Evolutionary conservation across 1,284 basidiomycete genomes (phyloP).

Genomic region (Irpex lacteus): DNA sequence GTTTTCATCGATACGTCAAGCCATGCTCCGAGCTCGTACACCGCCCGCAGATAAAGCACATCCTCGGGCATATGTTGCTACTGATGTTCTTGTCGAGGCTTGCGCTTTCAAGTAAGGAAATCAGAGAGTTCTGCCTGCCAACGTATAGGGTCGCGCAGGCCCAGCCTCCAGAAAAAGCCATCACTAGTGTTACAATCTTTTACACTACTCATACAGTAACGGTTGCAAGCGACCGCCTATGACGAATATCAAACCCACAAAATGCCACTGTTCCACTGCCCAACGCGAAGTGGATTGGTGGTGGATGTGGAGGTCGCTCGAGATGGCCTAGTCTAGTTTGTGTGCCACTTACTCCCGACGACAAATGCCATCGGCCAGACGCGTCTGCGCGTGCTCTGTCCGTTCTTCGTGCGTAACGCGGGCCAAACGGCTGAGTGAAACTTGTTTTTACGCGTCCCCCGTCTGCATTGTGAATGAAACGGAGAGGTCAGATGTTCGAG

Average conservation of each 20-base stretch:
- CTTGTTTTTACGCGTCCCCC: background rate
- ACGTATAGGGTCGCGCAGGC: no score
- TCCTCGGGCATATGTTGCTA: background rate
- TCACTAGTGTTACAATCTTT: no score
- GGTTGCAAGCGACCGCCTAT: no score
- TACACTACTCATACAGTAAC: no score
- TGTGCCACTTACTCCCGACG: background rate
- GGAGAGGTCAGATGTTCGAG: background rate
- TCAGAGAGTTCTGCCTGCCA: no score
- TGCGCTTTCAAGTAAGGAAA: no score
- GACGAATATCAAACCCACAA: no score
- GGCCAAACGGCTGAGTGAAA: background rate
- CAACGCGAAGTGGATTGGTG: no score
- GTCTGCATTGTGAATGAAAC: background rate
- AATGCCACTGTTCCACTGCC: no score
- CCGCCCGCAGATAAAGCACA: background rate
- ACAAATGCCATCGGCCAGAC: background rate
- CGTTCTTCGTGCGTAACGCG: background rate
- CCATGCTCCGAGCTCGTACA: background rate
- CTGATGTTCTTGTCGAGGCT: no score
- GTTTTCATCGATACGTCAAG: background rate
- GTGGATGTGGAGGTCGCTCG: background rate
- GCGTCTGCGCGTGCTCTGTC: background rate
- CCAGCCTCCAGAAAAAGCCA: no score
- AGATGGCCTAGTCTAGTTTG: background rate